Evolutionary conservation across 2,329 filamentous ascomycete species (phyloP), one percentile per base, ranked within the genome.

Genomic region (Xylaria sp.): DNA sequence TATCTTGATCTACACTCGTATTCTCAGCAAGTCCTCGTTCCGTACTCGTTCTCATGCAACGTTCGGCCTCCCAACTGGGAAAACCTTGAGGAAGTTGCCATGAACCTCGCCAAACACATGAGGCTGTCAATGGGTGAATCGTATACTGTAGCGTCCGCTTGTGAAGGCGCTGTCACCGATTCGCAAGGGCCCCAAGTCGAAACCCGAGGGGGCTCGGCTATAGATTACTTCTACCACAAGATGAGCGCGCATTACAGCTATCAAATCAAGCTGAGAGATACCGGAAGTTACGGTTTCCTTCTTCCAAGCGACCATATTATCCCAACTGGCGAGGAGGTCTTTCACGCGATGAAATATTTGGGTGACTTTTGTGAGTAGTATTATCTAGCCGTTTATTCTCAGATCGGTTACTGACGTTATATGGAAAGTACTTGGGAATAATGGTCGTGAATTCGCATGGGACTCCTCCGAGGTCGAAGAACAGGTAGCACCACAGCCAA

Each of bases 141-240:
- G 4, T 92, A 94, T 71, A 86, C 83, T 7, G 88, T 96, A 30
- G 84, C 87, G 3, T 91, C 91, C 1, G 94, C 94, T 1, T 99
- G 94, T 69, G 89, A 95, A 71, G 91, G 91, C 13, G 89, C 90
- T 16, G 82, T 89, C 1, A 69, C 76, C 7, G 70, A 62, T 66
- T 70, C 59, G 66, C 57, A 66, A 66, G 71, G 2, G 79, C 85
- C 57, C 13, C 62, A 66, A 46, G 83, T 92, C 63, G 90, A 94
- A 71, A 83, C 83, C 0, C 85, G 87, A 2, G 92, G 93, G 46
- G 93, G 93, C 2, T 92, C 90, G 53, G 91, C 90, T 1, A 85
- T 97, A 48, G 94, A 97, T 74, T 97, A 90, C 86, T 96, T 99
- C 75, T 96, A 96, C 72, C 90, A 96, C 67, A 89, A 95, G 68